Evolutionary conservation across 257 asterid species (phyloP).

Genomic region (Eucommia ulmoides): DNA sequence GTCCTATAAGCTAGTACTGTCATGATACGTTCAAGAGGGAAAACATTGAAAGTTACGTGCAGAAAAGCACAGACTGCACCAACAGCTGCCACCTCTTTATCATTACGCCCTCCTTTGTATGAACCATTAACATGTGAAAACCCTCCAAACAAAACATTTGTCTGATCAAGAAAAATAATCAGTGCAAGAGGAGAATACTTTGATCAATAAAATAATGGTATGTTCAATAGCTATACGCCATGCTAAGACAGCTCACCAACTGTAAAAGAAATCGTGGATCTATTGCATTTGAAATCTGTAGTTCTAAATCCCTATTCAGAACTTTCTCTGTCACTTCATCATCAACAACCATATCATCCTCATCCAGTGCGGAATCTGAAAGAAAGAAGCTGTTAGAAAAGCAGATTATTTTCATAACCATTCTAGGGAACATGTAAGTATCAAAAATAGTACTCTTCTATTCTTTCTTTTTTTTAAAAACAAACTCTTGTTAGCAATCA

Average conservation of each 20-base stretch:
- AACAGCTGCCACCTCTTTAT: constrained; percentile 63
- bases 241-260: constrained; percentile 37
- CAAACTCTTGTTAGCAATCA: too few species aligned
- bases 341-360: constrained; percentile 62
- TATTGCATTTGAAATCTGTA: constrained; percentile 58
- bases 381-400: too few species aligned
- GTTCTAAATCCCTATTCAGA: constrained; percentile 58
- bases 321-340: constrained; percentile 35
- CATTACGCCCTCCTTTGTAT: constrained; percentile 32
- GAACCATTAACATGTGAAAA: constrained; percentile 28
- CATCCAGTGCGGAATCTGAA: constrained; percentile 43
- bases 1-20: constrained; percentile 91
- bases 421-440: too few species aligned
- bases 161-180: constrained; percentile 34
- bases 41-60: constrained; percentile 61
- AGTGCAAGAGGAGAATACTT: constrained; percentile 2
- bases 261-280: constrained; percentile 72
- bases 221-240: constrained; percentile 4
- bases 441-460: too few species aligned
- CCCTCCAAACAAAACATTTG: constrained; percentile 57
- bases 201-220: too few species aligned
- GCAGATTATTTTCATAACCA: too few species aligned
- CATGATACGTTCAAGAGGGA: constrained; percentile 81
- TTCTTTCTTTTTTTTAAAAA: too few species aligned
- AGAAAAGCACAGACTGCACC: constrained; percentile 84